Evolutionary conservation across 495 filamentous ascomycete species (phyloP), one percentile per base, ranked within the genome.

Genomic region (Trichoderma reesei): DNA sequence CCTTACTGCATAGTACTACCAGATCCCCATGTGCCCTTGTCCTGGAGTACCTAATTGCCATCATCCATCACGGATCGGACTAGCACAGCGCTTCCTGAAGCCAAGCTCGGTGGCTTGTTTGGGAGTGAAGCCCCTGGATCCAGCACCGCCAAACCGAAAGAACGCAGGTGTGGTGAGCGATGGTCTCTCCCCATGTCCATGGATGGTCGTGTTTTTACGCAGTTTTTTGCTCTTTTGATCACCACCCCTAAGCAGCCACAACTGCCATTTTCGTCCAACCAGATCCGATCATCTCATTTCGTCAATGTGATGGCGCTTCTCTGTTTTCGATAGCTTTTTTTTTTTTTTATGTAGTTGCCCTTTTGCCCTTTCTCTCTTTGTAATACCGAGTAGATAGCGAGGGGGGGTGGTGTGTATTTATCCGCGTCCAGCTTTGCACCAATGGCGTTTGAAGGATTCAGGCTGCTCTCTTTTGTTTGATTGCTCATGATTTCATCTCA

Each of bases 101-200:
- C 34, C 51, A 26, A 56, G 34, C 9, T 33, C 18, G 51, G 51
- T 56, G 51, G 51, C 51, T 56, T 56, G 51, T 56, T 56, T 56
- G 33, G 11, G 26, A 34, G 31, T 26, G 51, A 33, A 34, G 20
- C 51, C 51, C 51, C 51, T 56, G 51, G 51, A 56, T 56, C 51
- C 51, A 56, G 26, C 51, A 56, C 31, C 16, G 31, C 20, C 51
- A 16, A 7, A 54, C 46, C 33, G 51, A 26, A 26, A n/a, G n/a
- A 56, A 56, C 26, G 31, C 51, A 56, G n/a, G n/a, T 20, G 51
- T 56, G 51, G 51, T 34, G 16, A 3, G 26, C 1, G 26, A 26
- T 26, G 26, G n/a, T n/a, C n/a, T 1, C 26, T 26, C 26, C 26
- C 26, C 26, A 26, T 26, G 26, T 26, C 26, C 26, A 26, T 26